These are phyloP conservation scores for Miscanthus lutarioriparius DNA, from an alignment of 176 grass and related monocot genomes.

Conservation along the genomic window DNA sequence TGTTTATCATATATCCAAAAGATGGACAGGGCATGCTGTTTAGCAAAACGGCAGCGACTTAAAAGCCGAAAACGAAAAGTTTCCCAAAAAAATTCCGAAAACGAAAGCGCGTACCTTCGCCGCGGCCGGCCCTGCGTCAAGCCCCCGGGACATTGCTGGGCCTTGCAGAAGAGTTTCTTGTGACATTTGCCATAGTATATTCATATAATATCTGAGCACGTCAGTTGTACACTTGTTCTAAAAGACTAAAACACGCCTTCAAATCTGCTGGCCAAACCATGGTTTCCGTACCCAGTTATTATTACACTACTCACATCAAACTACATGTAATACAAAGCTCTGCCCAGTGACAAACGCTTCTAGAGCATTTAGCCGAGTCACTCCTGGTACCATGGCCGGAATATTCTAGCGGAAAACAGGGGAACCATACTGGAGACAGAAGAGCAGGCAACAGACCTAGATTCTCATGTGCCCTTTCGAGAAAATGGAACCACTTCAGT, in stretches of 20 bases:
- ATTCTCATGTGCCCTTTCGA: neutral
- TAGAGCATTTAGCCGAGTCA: slow-evolving; percentile 4
- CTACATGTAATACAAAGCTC: neutral
- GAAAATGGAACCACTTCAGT: neutral
- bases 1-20: neutral
- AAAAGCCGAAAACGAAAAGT: too few relatives aligned
- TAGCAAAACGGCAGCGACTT: too few relatives aligned
- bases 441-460: neutral
- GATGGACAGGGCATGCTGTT: neutral
- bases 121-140: neutral
- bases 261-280: neutral
- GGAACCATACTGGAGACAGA: neutral
- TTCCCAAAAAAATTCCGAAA: too few relatives aligned
- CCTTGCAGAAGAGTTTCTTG: neutral
- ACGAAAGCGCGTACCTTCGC: too few relatives aligned
- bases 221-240: neutral
- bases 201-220: neutral
- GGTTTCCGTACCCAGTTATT: neutral
- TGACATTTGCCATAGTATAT: neutral
- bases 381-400: neutral
- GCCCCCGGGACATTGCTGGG: neutral
- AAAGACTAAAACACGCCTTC: neutral
- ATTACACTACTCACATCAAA: neutral
- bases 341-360: neutral
- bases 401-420: neutral